Percentiles rank a stretch among this genome's conserved stretches.
These are phyloP conservation scores for Erythrobasidium hasegawianum DNA, from an alignment of 1,284 basidiomycete genomes.

Conservation along the genomic window DNA sequence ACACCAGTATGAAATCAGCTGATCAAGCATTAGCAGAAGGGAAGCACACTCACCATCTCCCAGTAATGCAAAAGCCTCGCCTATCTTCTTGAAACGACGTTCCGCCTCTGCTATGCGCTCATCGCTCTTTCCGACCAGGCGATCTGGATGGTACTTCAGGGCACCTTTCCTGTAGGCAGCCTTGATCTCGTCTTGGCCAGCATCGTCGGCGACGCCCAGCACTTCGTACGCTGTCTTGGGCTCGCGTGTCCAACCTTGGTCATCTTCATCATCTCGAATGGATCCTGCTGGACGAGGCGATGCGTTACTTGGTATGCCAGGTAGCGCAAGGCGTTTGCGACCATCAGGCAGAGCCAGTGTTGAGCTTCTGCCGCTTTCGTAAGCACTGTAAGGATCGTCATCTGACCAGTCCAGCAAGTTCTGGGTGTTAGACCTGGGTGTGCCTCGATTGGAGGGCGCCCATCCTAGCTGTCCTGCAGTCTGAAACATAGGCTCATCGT, in stretches of 20 bases:
- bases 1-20: background rate
- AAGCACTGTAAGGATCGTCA: too few relatives aligned
- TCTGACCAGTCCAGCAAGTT: background rate
- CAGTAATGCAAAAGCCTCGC: conserved; percentile 28
- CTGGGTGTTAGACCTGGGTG: background rate
- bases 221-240: conserved; percentile 31
- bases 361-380: background rate
- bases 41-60: conserved; percentile 26
- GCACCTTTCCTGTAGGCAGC: conserved; percentile 23
- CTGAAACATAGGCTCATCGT: conserved; percentile 20
- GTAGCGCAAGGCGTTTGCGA: background rate
- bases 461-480: background rate
- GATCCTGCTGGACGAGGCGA: background rate
- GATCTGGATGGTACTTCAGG: conserved; percentile 17
- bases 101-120: conserved; percentile 1
- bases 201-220: conserved; percentile 12
- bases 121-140: background rate
- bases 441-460: background rate
- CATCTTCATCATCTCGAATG: too few relatives aligned
- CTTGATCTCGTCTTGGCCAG: conserved; percentile 28
- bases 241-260: background rate
- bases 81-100: conserved; percentile 11
- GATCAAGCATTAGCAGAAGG: too few relatives aligned
- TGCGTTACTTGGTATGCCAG: background rate
- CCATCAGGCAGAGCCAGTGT: background rate